These are phyloP conservation scores for Ganoderma sinense DNA, from an alignment of 1,284 basidiomycete species.

Conservation along the genomic window DNA sequence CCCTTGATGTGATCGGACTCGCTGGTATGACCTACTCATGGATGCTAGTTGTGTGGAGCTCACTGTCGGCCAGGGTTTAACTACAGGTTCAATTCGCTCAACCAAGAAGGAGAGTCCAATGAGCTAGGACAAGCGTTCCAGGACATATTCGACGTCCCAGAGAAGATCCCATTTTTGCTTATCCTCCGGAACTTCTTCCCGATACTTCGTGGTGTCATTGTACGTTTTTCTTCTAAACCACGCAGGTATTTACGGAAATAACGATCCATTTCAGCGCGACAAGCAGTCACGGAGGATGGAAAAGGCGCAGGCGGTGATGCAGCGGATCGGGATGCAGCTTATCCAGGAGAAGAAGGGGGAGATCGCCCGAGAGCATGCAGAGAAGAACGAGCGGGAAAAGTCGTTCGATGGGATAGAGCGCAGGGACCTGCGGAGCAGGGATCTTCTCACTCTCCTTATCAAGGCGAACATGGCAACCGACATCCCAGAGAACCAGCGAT, in stretches of 20 bases:
- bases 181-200: conserved; percentile 24
- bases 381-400: conserved; percentile 46
- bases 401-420: conserved; percentile 65
- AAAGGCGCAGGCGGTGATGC: conserved; percentile 41
- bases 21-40: conserved; percentile 39
- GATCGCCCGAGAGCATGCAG: conserved; percentile 47
- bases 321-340: conserved; percentile 45
- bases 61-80: conserved; percentile 45
- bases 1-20: conserved; percentile 58
- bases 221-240: conserved; percentile 3
- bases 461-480: conserved; percentile 58
- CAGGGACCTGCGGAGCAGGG: conserved; percentile 45
- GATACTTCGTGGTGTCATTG: conserved; percentile 22
- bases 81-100: conserved; percentile 50
- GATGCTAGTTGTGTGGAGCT: neutral
- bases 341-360: conserved; percentile 49
- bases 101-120: conserved; percentile 34
- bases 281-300: conserved; percentile 11
- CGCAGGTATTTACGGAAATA: neutral
- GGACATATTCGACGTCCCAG: conserved; percentile 24
- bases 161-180: conserved; percentile 6
- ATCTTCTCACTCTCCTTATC: conserved; percentile 46
- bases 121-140: conserved; percentile 50
- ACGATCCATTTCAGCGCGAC: conserved; percentile 1
- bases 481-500: conserved; percentile 48